These are phyloP conservation scores for Aureobasidium vineae DNA, from an alignment of 2,329 filamentous ascomycete species.

Conservation along the genomic window DNA sequence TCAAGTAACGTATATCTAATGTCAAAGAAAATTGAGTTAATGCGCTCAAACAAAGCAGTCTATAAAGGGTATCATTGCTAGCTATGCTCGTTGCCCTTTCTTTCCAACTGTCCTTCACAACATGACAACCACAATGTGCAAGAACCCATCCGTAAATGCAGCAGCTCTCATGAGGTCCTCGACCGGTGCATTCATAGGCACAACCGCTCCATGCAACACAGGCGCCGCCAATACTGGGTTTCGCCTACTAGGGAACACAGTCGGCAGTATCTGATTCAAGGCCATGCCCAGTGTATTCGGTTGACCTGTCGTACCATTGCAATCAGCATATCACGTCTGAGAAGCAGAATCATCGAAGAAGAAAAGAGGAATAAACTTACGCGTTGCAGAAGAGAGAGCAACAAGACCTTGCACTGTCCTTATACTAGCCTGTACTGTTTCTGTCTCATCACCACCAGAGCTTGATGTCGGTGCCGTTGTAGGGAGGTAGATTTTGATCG, in stretches of 20 bases:
- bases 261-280: conserved; percentile 71
- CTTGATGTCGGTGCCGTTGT: conserved; percentile 44
- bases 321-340: neutral
- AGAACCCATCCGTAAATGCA: conserved; percentile 88
- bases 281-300: conserved; percentile 72
- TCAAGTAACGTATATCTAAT: conserved; percentile 57
- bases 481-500: conserved; percentile 80
- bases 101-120: conserved; percentile 47
- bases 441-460: conserved; percentile 38
- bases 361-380: conserved; percentile 31
- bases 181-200: conserved; percentile 76
- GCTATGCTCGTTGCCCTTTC: neutral
- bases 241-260: conserved; percentile 80
- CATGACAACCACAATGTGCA: conserved; percentile 77
- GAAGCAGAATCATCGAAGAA: neutral
- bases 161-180: conserved; percentile 80
- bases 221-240: conserved; percentile 81
- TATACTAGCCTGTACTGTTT: conserved; percentile 41
- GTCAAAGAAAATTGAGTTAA: neutral
- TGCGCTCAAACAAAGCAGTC: neutral
- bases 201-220: conserved; percentile 77
- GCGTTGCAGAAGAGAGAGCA: conserved; percentile 48
- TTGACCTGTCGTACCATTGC: conserved; percentile 44
- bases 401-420: conserved; percentile 70
- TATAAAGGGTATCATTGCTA: neutral